Evolutionary conservation across 306 rosid species (phyloP), one percentile per base, ranked within the genome.

Genomic region (Parietaria judaica): DNA sequence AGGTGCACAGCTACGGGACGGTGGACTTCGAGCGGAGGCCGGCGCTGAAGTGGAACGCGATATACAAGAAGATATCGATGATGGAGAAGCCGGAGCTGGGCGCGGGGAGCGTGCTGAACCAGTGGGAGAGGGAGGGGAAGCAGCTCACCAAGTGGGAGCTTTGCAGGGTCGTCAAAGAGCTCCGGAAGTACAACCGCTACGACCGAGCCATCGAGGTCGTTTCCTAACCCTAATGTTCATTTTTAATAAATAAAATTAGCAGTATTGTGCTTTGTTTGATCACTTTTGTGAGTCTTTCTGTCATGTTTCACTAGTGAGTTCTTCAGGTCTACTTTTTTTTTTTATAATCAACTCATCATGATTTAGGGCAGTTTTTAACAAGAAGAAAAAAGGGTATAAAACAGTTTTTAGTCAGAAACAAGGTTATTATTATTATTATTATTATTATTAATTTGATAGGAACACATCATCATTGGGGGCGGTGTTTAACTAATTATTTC

Each of bases 91-190:
- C 90, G 3, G 83, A 88, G 12, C 3, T 76, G 61, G 85, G 88
- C 44, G 81, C 90, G 45, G 77, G 85, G 23, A 68, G 61, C 57
- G 88, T 88, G 39, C 60, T 94, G 74, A 81, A 80, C 50, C 80
- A 78, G 74, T 94, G 97, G 99, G 99, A 94, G 84, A 84, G 80
- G 53, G 82, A 86, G 78, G 90, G 95, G 0, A 86, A 60, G 63
- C 56, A 10, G 48, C 76, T 94, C 60, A 77, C 87, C 5, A 94
- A 86, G 60, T 88, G 95, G 97, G 94, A 86, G 57, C 88, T 94
- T 70, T 80, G 72, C 48, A 79, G 89, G 54, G 78, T 94, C 15
- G 72, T 82, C 35, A 94, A 79, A 65, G 99, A 94, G 78, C 71
- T 94, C 76, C 76, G 99, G 73, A 94, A 94, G 65, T 84, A 16